Conservation (phyloP, 345 rosid genomes). For the Zanthoxylum bungeanum region DNA sequence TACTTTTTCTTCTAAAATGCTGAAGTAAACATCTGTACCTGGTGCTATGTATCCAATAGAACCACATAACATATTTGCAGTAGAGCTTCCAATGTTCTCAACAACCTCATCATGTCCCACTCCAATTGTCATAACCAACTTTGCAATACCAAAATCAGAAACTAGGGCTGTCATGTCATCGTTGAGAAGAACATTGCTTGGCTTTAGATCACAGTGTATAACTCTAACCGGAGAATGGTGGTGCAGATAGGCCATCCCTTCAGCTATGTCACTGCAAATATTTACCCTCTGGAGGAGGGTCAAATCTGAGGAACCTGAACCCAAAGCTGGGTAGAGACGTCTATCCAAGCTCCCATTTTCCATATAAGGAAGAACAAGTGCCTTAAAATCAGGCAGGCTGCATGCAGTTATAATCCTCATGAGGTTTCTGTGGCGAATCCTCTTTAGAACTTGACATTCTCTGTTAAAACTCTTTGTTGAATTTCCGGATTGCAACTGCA, state of each 20-base stretch:
- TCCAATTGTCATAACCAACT: conserved; percentile 35
- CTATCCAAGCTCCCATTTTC: conserved; percentile 54
- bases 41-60: conserved; percentile 59
- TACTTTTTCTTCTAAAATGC: background rate
- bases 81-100: conserved; percentile 50
- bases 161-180: conserved; percentile 64
- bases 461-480: conserved; percentile 53
- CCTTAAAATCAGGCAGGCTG: conserved; percentile 57
- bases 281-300: conserved; percentile 48
- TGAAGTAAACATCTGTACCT: conserved; percentile 31
- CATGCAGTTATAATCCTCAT: conserved; percentile 59
- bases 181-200: conserved; percentile 61
- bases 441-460: conserved; percentile 55
- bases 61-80: conserved; percentile 45
- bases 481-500: conserved; percentile 43
- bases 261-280: conserved; percentile 55
- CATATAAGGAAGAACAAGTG: conserved; percentile 56
- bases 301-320: conserved; percentile 38
- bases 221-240: conserved; percentile 56
- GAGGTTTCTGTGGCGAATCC: conserved; percentile 55
- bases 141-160: conserved; percentile 58
- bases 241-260: conserved; percentile 66
- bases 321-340: conserved; percentile 37
- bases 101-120: conserved; percentile 28
- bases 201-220: conserved; percentile 60